Conservation (phyloP, 495 filamentous ascomycete genomes). For the Aspergillus affinis region DNA sequence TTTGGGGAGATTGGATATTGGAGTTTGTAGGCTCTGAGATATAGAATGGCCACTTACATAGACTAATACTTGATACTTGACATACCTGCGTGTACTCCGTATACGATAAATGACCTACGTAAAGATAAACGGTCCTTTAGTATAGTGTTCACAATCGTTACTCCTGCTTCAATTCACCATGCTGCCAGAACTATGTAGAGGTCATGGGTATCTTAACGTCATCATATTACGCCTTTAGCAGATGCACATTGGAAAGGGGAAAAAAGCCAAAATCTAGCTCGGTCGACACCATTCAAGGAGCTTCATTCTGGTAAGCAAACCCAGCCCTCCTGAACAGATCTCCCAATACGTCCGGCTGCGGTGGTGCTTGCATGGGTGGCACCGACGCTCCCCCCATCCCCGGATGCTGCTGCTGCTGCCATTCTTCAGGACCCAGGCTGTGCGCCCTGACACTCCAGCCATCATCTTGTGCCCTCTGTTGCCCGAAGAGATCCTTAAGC, state of each 20-base stretch:
- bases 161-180: neutral
- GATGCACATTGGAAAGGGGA: neutral
- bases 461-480: slow-evolving; percentile 53
- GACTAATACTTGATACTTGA: neutral
- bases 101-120: neutral
- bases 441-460: slow-evolving; percentile 51
- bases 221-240: slow-evolving; percentile 19
- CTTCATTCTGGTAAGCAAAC: slow-evolving; percentile 1
- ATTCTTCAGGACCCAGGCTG: slow-evolving; percentile 27
- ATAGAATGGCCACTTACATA: neutral
- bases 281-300: neutral
- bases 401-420: slow-evolving; percentile 18
- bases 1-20: slow-evolving; percentile 2
- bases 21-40: neutral
- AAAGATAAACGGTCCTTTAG: neutral
- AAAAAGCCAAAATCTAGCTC: neutral
- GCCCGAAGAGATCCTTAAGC: slow-evolving; percentile 55
- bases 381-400: slow-evolving; percentile 5
- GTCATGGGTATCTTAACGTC: slow-evolving; percentile 34
- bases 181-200: slow-evolving; percentile 4
- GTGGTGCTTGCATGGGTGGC: slow-evolving; percentile 7
- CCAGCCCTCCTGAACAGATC: slow-evolving; percentile 46
- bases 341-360: slow-evolving; percentile 37
- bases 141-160: neutral
- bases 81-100: no score